phyloP scores from a whole-genome alignment of 2,329 filamentous ascomycete species.

The Verticillium nonalfalfae region DNA sequence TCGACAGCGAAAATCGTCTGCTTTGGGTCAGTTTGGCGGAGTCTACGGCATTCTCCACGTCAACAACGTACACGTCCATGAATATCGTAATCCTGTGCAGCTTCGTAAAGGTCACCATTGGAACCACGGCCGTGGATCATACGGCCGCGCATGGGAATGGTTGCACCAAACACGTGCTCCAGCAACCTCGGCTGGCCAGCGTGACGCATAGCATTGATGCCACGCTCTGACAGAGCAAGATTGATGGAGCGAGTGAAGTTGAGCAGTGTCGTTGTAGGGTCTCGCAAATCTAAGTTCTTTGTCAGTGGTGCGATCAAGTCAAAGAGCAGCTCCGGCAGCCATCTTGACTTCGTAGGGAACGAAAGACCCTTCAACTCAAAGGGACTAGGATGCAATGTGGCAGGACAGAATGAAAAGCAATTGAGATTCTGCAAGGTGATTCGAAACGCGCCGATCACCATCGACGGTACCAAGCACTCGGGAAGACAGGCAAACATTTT shows the following conservation, averaged over 20 bases:
- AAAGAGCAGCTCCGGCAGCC: neutral
- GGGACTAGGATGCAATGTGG: neutral
- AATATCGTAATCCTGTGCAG: conserved; percentile 83
- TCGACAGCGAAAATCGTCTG: conserved; percentile 84
- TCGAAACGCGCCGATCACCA: neutral
- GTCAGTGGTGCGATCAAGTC: conserved; percentile 1
- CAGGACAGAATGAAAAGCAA: neutral
- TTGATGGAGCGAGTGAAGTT: conserved; percentile 99
- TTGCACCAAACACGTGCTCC: conserved; percentile 65
- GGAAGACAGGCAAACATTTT: neutral
- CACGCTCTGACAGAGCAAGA: conserved; percentile 85
- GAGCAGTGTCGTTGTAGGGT: conserved; percentile 73
- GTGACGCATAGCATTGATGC: conserved; percentile 78
- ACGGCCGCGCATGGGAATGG: conserved; percentile 89
- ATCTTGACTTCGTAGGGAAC: neutral
- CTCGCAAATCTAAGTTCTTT: conserved; percentile 68
- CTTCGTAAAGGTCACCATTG: conserved; percentile 63
- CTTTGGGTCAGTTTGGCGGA: neutral
- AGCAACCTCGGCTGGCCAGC: conserved; percentile 63
- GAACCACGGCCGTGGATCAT: conserved; percentile 81
- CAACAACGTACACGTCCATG: conserved; percentile 64
- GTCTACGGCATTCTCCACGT: neutral
- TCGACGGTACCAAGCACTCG: neutral
- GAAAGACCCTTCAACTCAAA: neutral
- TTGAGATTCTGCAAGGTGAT: too few species aligned